Evolutionary conservation across 2,329 filamentous ascomycete genomes (phyloP).

Genomic region (Esteya vermicola): DNA sequence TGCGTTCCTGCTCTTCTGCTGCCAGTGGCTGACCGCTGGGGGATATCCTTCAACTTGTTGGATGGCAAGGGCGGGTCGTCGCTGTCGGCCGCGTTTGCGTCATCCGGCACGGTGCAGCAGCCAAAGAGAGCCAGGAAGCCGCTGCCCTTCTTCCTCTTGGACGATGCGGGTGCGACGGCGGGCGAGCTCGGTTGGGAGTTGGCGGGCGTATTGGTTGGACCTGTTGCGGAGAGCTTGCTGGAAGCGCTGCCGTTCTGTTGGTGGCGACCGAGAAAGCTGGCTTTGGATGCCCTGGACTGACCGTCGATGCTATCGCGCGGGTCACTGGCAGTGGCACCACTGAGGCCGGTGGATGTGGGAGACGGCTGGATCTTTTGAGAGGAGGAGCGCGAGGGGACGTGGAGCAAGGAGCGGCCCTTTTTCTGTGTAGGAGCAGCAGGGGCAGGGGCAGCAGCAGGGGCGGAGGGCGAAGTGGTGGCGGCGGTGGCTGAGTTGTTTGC

Average conservation of each 20-base stretch:
- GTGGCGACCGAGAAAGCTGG: conserved; percentile 47
- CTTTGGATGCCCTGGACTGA: conserved; percentile 50
- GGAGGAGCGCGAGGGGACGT: conserved; percentile 48
- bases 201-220: conserved; percentile 32
- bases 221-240: conserved; percentile 47
- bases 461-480: too few relatives aligned
- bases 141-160: conserved; percentile 37
- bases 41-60: conserved; percentile 44
- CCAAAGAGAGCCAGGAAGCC: conserved; percentile 43
- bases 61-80: conserved; percentile 36
- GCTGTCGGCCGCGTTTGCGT: conserved; percentile 36
- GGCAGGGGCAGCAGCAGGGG: conserved; percentile 1
- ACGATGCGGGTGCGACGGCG: conserved; percentile 25
- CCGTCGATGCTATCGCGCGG: conserved; percentile 47
- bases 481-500: too few relatives aligned
- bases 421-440: conserved; percentile 18
- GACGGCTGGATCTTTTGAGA: conserved; percentile 47
- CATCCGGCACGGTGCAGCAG: conserved; percentile 52
- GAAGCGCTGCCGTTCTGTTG: conserved; percentile 50
- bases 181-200: conserved; percentile 39
- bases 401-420: conserved; percentile 37
- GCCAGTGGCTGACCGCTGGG: conserved; percentile 37
- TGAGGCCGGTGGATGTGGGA: conserved; percentile 43
- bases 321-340: conserved; percentile 44
- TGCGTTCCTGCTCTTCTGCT: conserved; percentile 38